Percentiles rank a stretch among this genome's conserved stretches.
These are phyloP conservation scores for Beauveria pseudobassiana DNA, from an alignment of 2,329 filamentous ascomycete genomes.

Conservation along the genomic window DNA sequence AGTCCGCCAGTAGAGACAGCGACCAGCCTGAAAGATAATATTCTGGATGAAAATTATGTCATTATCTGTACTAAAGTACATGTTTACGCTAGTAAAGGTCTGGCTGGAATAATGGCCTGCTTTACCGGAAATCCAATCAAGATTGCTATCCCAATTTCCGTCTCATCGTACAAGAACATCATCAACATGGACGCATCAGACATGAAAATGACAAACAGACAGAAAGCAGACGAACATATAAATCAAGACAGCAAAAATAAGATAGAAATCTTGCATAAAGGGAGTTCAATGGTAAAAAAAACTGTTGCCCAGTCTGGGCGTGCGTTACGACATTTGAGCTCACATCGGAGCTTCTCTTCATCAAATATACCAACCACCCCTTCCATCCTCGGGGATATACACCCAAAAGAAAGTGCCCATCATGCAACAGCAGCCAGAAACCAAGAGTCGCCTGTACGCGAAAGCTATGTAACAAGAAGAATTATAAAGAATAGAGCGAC, in stretches of 20 bases:
- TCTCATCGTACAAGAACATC: conserved; percentile 3
- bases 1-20: neutral
- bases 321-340: conserved; percentile 4
- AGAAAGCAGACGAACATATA: neutral
- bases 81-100: neutral
- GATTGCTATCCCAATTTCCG: neutral
- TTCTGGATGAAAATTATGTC: neutral
- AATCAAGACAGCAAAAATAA: neutral
- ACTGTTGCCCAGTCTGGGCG: neutral
- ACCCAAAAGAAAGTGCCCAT: conserved; percentile 14
- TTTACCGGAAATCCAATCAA: neutral
- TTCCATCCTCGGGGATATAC: neutral
- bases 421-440: neutral
- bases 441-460: neutral
- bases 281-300: neutral
- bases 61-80: neutral
- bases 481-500: neutral
- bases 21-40: neutral
- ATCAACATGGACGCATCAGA: neutral
- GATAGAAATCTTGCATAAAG: neutral
- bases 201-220: neutral
- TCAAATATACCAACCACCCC: conserved; percentile 4
- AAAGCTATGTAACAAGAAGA: conserved; percentile 7
- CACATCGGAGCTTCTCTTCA: neutral
- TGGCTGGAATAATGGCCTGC: neutral